These are phyloP conservation scores for Aspergillus viridinutans DNA, from an alignment of 2,329 filamentous ascomycete species.

Conservation along the genomic window DNA sequence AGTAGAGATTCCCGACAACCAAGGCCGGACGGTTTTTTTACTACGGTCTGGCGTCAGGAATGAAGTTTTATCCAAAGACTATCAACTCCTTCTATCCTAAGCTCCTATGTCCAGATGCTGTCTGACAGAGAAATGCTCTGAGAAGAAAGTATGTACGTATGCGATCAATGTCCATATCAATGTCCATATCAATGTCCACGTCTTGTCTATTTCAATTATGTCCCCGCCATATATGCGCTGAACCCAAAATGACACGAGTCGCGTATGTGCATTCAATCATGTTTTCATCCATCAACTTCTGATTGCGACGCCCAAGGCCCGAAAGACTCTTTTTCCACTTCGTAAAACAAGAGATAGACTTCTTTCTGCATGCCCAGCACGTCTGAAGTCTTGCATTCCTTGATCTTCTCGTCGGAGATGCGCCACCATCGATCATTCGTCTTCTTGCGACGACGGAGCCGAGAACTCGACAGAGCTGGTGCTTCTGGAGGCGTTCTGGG, in stretches of 20 bases:
- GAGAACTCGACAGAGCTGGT: conserved; percentile 25
- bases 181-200: too few species aligned
- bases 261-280: neutral
- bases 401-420: conserved; percentile 94
- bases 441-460: conserved; percentile 57
- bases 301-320: conserved; percentile 1
- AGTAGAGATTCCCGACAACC: neutral
- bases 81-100: neutral
- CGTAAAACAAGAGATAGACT: conserved; percentile 95
- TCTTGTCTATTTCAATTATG: neutral
- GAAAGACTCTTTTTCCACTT: conserved; percentile 58
- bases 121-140: neutral
- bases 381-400: conserved; percentile 87
- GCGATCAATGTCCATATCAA: neutral
- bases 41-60: neutral
- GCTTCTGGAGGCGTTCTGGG: conserved; percentile 22
- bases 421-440: conserved; percentile 85
- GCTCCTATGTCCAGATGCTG: neutral
- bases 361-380: conserved; percentile 92
- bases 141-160: neutral
- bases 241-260: neutral
- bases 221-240: neutral
- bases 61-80: neutral
- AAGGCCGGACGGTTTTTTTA: neutral
- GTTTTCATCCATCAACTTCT: neutral